A percentile compares a stretch with the other conserved stretches of the same genome.
Conservation (phyloP, 495 filamentous ascomycete genomes). For the Penicillium ochrochloron region DNA sequence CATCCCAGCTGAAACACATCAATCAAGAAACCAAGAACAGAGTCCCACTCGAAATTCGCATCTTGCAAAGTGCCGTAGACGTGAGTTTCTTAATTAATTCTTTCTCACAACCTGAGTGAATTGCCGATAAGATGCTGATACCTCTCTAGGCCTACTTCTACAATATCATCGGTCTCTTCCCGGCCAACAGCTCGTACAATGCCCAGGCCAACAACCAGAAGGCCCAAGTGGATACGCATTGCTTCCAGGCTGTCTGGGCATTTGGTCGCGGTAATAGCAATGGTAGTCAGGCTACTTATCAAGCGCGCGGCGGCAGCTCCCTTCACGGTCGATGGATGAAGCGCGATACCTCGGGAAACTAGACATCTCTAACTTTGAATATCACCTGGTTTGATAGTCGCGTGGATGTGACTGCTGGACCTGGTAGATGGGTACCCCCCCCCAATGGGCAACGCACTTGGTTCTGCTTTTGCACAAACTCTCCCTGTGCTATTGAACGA, state of each 20-base stretch:
- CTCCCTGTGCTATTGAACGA: background rate
- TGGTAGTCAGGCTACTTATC: conserved; percentile 9
- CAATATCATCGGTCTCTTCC: conserved; percentile 23
- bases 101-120: background rate
- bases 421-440: background rate
- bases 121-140: conserved; percentile 12
- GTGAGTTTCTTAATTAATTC: background rate
- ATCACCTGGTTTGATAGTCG: background rate
- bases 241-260: conserved; percentile 24
- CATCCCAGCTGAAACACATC: conserved; percentile 21
- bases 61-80: conserved; percentile 1
- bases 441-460: background rate
- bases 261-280: conserved; percentile 16
- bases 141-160: conserved; percentile 19
- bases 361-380: background rate
- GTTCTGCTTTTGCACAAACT: background rate
- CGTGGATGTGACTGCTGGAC: background rate
- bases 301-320: conserved; percentile 9
- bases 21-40: conserved; percentile 15
- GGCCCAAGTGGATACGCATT: conserved; percentile 21
- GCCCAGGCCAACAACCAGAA: conserved; percentile 22
- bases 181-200: conserved; percentile 20
- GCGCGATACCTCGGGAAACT: background rate
- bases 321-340: background rate
- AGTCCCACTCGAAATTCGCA: conserved; percentile 19